A percentile compares a stretch with the other conserved stretches of the same genome.
These are phyloP conservation scores for Lepidium sativum DNA, from an alignment of 345 rosid species.

Conservation along the genomic window DNA sequence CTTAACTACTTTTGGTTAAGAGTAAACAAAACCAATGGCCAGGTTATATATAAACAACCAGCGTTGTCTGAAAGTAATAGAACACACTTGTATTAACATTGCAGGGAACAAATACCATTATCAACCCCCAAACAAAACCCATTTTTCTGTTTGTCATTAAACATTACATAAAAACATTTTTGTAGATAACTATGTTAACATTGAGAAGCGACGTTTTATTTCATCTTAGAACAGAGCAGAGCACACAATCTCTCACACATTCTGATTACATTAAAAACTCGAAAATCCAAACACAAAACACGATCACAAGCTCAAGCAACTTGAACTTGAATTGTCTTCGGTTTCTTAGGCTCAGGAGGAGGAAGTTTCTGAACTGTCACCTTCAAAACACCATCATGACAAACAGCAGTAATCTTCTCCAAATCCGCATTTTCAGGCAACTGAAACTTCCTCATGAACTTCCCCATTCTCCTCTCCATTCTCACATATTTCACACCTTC, in stretches of 20 bases:
- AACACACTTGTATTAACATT: no score
- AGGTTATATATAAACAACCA: no score
- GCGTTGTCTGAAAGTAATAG: no score
- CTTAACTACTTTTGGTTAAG: no score
- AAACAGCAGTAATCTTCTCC: slow-evolving; percentile 51
- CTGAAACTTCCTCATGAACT: slow-evolving; percentile 65
- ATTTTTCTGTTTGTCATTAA: no score
- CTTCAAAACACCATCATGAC: slow-evolving; percentile 65
- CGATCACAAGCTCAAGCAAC: slow-evolving; percentile 36
- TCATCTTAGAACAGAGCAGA: neutral
- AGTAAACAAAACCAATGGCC: no score
- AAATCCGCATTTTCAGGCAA: slow-evolving; percentile 64
- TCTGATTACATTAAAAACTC: neutral
- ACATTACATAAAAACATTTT: no score
- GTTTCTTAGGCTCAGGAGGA: slow-evolving; percentile 78
- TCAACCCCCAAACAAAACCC: no score
- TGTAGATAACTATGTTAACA: no score
- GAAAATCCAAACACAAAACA: neutral
- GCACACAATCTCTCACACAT: neutral
- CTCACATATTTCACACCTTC: slow-evolving; percentile 60
- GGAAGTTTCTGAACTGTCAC: slow-evolving; percentile 71
- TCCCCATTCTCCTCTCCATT: slow-evolving; percentile 77
- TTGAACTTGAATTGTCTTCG: slow-evolving; percentile 61
- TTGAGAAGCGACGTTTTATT: neutral
- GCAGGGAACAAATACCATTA: no score